A percentile compares a stretch with the other conserved stretches of the same genome.
phyloP scores from a whole-genome alignment of 768 basidiomycete genomes.

The Boletellus sp. region DNA sequence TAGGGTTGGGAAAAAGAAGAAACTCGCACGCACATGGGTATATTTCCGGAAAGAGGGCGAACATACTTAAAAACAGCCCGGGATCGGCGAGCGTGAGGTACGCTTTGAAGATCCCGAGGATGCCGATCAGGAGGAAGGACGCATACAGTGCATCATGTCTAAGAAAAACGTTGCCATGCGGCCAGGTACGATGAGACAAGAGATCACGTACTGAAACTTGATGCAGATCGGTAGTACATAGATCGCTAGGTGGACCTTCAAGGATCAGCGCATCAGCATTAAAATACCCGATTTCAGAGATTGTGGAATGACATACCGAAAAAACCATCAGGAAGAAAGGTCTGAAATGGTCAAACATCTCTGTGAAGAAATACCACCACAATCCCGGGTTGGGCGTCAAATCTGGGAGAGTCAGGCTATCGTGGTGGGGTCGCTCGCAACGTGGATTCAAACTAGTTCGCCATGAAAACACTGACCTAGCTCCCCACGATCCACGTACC shows the following conservation, averaged over 20 bases:
- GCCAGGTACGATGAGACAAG: neutral
- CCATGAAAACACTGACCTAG: constrained; percentile 48
- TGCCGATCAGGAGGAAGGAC: constrained; percentile 67
- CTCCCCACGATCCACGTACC: constrained; percentile 81
- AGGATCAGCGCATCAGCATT: neutral
- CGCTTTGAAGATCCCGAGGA: constrained; percentile 82
- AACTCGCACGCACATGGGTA: constrained; percentile 65
- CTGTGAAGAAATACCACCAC: constrained; percentile 99
- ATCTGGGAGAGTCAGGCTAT: constrained; percentile 78
- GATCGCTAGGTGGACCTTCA: constrained; percentile 75
- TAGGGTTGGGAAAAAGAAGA: constrained; percentile 5
- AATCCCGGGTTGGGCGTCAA: constrained; percentile 91
- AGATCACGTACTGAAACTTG: constrained; percentile 68
- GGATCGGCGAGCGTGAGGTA: constrained; percentile 91
- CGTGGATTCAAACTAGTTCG: neutral
- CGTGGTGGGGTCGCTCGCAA: neutral
- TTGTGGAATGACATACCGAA: constrained; percentile 51
- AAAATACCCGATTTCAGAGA: neutral
- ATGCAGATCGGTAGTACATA: constrained; percentile 84
- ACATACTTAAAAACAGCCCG: constrained; percentile 79
- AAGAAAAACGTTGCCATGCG: neutral
- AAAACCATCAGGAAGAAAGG: constrained; percentile 95
- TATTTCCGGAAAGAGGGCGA: constrained; percentile 78
- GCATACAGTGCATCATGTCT: constrained; percentile 88
- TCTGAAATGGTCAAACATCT: constrained; percentile 98